These are phyloP conservation scores for Mycena kentingensis DNA, from an alignment of 768 basidiomycete species.

Conservation along the genomic window DNA sequence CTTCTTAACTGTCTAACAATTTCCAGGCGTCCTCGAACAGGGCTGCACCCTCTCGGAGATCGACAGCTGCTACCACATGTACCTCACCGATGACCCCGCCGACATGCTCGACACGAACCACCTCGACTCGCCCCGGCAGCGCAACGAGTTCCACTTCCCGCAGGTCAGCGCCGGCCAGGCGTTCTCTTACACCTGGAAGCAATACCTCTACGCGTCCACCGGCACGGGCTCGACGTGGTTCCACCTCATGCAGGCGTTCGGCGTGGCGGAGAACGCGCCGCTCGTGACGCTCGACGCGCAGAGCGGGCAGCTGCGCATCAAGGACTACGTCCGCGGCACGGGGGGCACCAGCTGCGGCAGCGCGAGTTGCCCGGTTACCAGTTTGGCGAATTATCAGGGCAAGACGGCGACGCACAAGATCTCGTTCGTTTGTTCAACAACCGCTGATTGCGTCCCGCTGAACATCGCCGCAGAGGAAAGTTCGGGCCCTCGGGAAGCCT, in stretches of 20 bases:
- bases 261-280: conserved; percentile 27
- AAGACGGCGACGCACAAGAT: conserved; percentile 14
- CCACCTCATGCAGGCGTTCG: conserved; percentile 29
- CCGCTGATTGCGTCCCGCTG: not conserved
- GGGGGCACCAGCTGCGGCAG: conserved; percentile 13
- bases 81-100: conserved; percentile 16
- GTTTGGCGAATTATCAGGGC: conserved; percentile 15
- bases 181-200: conserved; percentile 25
- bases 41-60: conserved; percentile 23
- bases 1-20: not conserved
- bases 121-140: conserved; percentile 25
- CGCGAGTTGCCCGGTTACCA: conserved; percentile 12
- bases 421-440: conserved; percentile 6
- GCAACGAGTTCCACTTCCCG: conserved; percentile 26
- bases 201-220: conserved; percentile 21
- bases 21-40: conserved; percentile 16
- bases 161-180: conserved; percentile 9
- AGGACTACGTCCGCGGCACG: conserved; percentile 30
- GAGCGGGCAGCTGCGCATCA: conserved; percentile 30
- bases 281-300: conserved; percentile 30
- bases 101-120: conserved; percentile 21
- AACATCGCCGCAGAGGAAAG: conserved; percentile 4
- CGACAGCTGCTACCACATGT: conserved; percentile 23
- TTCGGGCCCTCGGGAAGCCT: conserved; percentile 20
- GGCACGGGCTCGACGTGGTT: conserved; percentile 26